Percentiles rank a stretch among this genome's conserved stretches.
These are phyloP conservation scores for Calonectria pteridis DNA, from an alignment of 2,329 filamentous ascomycete species.

Conservation along the genomic window DNA sequence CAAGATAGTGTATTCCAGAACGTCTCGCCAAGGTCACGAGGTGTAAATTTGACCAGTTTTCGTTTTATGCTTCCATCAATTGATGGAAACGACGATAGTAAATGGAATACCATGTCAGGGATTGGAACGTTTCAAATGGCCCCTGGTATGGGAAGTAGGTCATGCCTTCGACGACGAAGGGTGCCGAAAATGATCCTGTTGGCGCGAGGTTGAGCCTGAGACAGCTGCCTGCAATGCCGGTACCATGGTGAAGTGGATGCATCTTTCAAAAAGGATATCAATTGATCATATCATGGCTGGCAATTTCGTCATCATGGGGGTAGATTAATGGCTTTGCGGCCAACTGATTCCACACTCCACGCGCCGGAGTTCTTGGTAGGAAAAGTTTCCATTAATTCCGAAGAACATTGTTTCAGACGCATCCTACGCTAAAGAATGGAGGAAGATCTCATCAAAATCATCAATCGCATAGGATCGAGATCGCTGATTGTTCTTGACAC, in stretches of 20 bases:
- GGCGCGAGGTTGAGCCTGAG: background rate
- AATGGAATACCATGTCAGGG: background rate
- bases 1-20: background rate
- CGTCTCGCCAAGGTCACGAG: background rate
- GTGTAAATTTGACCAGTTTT: background rate
- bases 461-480: background rate
- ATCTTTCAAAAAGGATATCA: background rate
- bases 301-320: background rate
- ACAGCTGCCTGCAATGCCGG: background rate
- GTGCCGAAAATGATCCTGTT: background rate
- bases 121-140: background rate
- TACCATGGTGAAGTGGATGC: background rate
- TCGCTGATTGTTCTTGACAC: background rate
- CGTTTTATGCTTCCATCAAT: background rate
- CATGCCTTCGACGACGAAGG: background rate
- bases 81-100: background rate
- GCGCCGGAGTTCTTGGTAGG: background rate
- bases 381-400: background rate
- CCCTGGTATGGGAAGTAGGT: background rate
- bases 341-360: background rate
- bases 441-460: background rate
- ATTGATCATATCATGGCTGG: background rate
- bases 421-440: background rate
- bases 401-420: background rate
- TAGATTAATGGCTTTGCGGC: background rate